phyloP scores from a whole-genome alignment of 1,139 yeast genomes.

The Wickerhamiella infanticola region DNA sequence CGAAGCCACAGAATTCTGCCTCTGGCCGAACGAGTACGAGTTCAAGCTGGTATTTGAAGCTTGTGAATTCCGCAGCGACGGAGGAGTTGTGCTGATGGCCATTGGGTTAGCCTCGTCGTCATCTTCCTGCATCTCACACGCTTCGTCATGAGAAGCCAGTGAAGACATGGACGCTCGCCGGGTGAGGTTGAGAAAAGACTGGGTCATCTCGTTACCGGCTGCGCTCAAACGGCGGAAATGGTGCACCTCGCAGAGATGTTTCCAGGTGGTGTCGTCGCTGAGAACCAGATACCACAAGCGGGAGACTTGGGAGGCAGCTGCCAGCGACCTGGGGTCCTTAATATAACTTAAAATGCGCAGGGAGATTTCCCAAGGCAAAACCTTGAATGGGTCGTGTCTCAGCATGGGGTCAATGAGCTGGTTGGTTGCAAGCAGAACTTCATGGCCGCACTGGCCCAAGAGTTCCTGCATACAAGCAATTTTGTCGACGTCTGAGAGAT shows the following conservation, averaged over 20 bases:
- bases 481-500: slow-evolving; percentile 14
- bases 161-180: background rate
- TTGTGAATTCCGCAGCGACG: background rate
- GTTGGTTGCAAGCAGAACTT: slow-evolving; percentile 46
- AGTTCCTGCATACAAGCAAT: slow-evolving; percentile 17
- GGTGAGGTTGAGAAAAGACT: background rate
- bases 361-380: slow-evolving; percentile 70
- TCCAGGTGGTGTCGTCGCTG: slow-evolving; percentile 31
- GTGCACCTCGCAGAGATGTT: slow-evolving; percentile 26
- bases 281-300: slow-evolving; percentile 28
- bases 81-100: background rate
- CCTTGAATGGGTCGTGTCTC: slow-evolving; percentile 70
- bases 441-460: slow-evolving; percentile 28
- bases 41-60: too few relatives aligned
- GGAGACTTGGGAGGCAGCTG: slow-evolving; percentile 32
- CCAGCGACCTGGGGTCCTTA: slow-evolving; percentile 35
- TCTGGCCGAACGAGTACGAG: background rate
- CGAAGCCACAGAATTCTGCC: background rate
- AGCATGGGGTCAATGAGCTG: slow-evolving; percentile 64
- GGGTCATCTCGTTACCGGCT: slow-evolving; percentile 16
- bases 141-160: background rate
- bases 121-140: background rate
- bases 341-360: slow-evolving; percentile 70
- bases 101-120: background rate
- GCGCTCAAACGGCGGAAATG: slow-evolving; percentile 27